Percentiles rank a stretch among this genome's conserved stretches.
Conservation (phyloP, 192 early-diverging fungal species). For the Umbelopsis sp. region DNA sequence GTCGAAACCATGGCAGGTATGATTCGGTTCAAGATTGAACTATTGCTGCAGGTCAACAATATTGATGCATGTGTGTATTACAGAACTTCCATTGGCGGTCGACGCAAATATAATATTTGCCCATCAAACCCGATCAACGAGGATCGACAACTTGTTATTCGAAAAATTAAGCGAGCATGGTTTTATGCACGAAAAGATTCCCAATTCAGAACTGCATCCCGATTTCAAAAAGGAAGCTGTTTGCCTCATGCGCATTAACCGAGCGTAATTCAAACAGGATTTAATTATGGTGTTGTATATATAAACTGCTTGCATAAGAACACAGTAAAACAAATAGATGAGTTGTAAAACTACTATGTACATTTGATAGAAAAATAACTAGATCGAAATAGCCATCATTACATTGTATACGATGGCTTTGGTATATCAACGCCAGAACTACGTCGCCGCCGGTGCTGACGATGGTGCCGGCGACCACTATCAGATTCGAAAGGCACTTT, state of each 20-base stretch:
- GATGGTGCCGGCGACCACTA: not conserved
- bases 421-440: conserved; percentile 4
- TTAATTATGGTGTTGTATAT: not conserved
- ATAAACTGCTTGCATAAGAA: not conserved
- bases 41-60: not conserved
- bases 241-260: not conserved
- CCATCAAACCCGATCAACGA: conserved; percentile 17
- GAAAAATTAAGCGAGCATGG: not conserved
- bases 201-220: not conserved
- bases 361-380: not conserved
- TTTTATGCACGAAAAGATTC: not conserved
- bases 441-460: not conserved
- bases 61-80: not conserved
- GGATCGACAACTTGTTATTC: conserved; percentile 7
- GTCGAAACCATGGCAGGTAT: conserved; percentile 18
- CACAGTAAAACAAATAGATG: no score
- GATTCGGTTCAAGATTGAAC: not conserved
- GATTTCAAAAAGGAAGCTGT: conserved; percentile 11
- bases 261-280: not conserved
- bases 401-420: conserved; percentile 15
- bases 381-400: not conserved
- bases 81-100: not conserved
- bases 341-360: not conserved
- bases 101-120: conserved; percentile 3
- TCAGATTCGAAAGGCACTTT: not conserved